Evolutionary conservation across 2,329 filamentous ascomycete species (phyloP).

Genomic region (Aspergillus candidus): DNA sequence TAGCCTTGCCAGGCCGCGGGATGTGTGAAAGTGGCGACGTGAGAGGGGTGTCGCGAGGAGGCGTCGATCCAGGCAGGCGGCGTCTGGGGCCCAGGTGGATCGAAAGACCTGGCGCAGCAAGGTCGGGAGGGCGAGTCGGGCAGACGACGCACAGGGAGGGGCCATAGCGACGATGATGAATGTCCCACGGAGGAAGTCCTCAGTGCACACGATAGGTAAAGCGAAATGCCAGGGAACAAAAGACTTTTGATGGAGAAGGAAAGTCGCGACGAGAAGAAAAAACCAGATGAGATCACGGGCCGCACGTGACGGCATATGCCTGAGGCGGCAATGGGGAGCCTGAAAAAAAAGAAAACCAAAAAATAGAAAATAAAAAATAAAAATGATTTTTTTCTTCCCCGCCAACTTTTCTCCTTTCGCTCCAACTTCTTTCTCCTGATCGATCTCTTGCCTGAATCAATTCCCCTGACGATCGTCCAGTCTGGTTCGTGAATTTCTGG

Average conservation of each 20-base stretch:
- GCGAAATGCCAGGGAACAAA: too few relatives aligned
- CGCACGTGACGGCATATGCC: conserved; percentile 11
- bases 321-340: conserved; percentile 12
- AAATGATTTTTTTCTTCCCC: conserved; percentile 1
- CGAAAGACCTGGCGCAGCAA: conserved; percentile 21
- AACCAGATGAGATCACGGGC: too few relatives aligned
- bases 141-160: conserved; percentile 8
- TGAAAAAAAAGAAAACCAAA: background rate
- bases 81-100: conserved; percentile 12
- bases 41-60: too few relatives aligned
- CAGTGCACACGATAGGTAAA: too few relatives aligned
- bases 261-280: too few relatives aligned
- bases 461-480: too few relatives aligned
- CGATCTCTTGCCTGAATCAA: background rate
- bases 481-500: too few relatives aligned
- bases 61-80: conserved; percentile 7
- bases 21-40: too few relatives aligned
- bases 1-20: too few relatives aligned
- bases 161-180: too few relatives aligned
- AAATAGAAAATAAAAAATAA: background rate
- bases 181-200: too few relatives aligned
- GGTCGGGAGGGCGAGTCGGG: conserved; percentile 20
- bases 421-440: conserved; percentile 13
- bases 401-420: conserved; percentile 2
- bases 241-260: too few relatives aligned